A percentile compares a stretch with the other conserved stretches of the same genome.
phyloP scores from a whole-genome alignment of 1,284 basidiomycete species.

The Naganishia sp. region DNA sequence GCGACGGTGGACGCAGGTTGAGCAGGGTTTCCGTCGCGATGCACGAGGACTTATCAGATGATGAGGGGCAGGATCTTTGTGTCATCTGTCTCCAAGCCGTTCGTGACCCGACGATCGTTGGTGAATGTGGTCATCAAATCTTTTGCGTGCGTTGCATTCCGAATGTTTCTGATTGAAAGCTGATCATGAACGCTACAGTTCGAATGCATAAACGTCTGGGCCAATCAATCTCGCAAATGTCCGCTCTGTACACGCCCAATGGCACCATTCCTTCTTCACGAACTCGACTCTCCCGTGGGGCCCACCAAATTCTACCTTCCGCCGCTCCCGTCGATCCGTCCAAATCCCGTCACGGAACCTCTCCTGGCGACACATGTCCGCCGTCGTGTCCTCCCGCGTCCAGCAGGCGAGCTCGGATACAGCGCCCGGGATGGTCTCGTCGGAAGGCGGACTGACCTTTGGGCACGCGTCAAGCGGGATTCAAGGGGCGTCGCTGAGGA shows the following conservation, averaged over 20 bases:
- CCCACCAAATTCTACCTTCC: slow-evolving; percentile 64
- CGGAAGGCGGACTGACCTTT: slow-evolving; percentile 33
- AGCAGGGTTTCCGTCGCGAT: neutral
- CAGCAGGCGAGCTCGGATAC: neutral
- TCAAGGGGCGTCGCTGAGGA: slow-evolving; percentile 59
- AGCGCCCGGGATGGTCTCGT: slow-evolving; percentile 24
- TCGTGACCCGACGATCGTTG: slow-evolving; percentile 74
- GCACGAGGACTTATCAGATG: slow-evolving; percentile 8
- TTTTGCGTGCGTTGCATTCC: slow-evolving; percentile 60
- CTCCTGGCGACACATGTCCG: slow-evolving; percentile 25
- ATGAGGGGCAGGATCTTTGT: slow-evolving; percentile 55
- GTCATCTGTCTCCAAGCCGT: slow-evolving; percentile 75
- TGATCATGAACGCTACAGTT: slow-evolving; percentile 57
- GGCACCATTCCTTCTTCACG: slow-evolving; percentile 76
- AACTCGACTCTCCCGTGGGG: slow-evolving; percentile 46
- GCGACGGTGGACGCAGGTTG: neutral
- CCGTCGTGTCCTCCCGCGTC: neutral
- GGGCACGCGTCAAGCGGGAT: slow-evolving; percentile 58
- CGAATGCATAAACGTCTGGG: slow-evolving; percentile 79
- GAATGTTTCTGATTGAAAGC: neutral
- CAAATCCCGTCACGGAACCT: slow-evolving; percentile 50
- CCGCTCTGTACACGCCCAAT: slow-evolving; percentile 76
- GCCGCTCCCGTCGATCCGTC: slow-evolving; percentile 62
- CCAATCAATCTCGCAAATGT: slow-evolving; percentile 65
- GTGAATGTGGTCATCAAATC: slow-evolving; percentile 74